These are phyloP conservation scores for Epichloe gansuensis DNA, from an alignment of 2,329 filamentous ascomycete species.

Conservation along the genomic window DNA sequence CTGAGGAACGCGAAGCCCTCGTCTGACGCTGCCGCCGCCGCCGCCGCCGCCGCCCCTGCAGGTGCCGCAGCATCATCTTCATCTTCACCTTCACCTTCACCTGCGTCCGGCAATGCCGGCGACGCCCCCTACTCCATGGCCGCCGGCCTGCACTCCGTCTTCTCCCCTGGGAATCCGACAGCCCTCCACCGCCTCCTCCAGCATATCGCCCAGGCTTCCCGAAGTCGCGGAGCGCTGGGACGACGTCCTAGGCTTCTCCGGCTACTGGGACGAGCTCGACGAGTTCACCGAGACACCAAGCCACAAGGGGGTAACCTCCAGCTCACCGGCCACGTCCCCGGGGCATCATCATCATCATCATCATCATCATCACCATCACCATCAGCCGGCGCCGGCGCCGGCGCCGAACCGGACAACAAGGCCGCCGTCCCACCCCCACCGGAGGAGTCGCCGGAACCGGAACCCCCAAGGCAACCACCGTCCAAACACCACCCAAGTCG, in stretches of 20 bases:
- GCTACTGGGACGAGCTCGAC: slow-evolving; percentile 2
- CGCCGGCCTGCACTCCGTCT: not conserved
- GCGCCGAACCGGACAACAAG: not conserved
- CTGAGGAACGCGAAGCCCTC: not conserved
- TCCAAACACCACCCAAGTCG: not conserved
- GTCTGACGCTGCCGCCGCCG: not conserved
- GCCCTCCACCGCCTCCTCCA: not conserved
- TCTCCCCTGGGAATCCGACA: not conserved
- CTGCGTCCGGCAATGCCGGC: not conserved
- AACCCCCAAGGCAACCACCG: not conserved
- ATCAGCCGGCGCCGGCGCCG: no score
- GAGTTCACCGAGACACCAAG: not conserved
- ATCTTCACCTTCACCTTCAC: not conserved
- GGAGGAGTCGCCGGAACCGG: not conserved
- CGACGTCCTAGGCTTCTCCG: not conserved
- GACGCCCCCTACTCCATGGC: not conserved
- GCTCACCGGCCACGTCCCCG: no score
- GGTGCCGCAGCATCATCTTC: not conserved
- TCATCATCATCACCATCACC: no score
- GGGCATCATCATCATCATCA: no score
- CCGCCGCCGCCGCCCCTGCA: not conserved
- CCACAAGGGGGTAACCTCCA: fast-evolving
- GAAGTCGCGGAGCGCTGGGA: not conserved
- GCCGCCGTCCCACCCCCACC: not conserved
- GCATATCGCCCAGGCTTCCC: no score